Conservation (phyloP, 768 basidiomycete species). For the Mycena kentingensis region DNA sequence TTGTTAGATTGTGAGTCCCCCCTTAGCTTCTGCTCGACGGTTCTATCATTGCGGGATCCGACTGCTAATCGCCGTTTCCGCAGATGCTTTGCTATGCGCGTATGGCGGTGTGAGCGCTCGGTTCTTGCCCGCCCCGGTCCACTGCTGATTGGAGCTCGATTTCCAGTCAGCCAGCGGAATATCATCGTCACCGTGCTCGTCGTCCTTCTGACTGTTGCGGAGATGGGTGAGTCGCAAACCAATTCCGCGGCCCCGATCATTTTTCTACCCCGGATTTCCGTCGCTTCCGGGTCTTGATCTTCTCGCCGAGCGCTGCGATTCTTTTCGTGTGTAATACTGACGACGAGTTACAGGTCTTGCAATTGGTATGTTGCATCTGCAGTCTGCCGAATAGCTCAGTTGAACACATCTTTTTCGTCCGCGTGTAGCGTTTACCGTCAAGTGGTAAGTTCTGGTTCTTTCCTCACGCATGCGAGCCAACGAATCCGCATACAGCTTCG, state of each 20-base stretch:
- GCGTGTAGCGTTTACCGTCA: slow-evolving; percentile 43
- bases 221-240: slow-evolving; percentile 47
- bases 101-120: slow-evolving; percentile 56
- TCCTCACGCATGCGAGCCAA: not conserved
- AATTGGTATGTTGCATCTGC: slow-evolving; percentile 41
- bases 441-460: slow-evolving; percentile 41
- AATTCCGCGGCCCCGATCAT: not conserved
- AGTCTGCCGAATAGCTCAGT: too few relatives aligned
- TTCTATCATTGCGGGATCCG: too few relatives aligned
- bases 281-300: too few relatives aligned
- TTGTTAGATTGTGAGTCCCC: slow-evolving; percentile 56
- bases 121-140: not conserved
- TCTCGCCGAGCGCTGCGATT: too few relatives aligned
- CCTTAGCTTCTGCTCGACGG: not conserved
- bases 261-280: too few relatives aligned
- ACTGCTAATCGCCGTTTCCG: not conserved
- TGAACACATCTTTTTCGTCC: slow-evolving; percentile 2
- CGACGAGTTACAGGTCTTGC: slow-evolving; percentile 33
- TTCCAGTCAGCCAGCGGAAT: slow-evolving; percentile 57
- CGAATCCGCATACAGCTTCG: slow-evolving; percentile 32
- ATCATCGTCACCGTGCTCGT: slow-evolving; percentile 45
- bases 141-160: not conserved
- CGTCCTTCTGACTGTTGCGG: slow-evolving; percentile 46
- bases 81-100: slow-evolving; percentile 60
- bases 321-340: not conserved